These are phyloP conservation scores for Wallacemonas sp. DNA, from an alignment of 208 protist species.

Conservation along the genomic window DNA sequence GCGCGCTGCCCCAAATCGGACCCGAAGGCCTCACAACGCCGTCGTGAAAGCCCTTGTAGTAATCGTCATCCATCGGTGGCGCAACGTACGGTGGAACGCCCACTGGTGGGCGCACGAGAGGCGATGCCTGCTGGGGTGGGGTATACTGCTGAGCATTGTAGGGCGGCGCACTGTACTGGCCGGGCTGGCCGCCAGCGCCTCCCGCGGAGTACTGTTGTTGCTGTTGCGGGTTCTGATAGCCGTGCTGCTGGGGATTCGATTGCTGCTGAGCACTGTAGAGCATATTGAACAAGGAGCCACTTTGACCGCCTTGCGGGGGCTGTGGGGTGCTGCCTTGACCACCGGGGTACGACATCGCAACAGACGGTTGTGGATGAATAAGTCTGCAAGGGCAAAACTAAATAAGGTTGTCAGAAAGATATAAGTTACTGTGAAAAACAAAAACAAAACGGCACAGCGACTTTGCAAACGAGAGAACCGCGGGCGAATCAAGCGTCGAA, in stretches of 20 bases:
- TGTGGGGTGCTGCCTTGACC: neutral
- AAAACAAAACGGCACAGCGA: too few species aligned
- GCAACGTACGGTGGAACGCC: conserved; percentile 28
- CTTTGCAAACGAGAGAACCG: too few species aligned
- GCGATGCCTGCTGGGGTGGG: too few species aligned
- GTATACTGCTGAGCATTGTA: too few species aligned
- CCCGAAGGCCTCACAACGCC: conserved; percentile 73
- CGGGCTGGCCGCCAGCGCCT: neutral
- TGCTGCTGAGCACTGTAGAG: conserved; percentile 78
- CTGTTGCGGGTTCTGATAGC: conserved; percentile 26
- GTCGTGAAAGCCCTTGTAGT: conserved; percentile 91
- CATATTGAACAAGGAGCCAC: conserved; percentile 76
- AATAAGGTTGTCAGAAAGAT: too few species aligned
- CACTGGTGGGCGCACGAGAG: too few species aligned
- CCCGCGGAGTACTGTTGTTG: conserved; percentile 12
- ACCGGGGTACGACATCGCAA: conserved; percentile 2
- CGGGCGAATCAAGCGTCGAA: too few species aligned
- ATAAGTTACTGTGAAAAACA: too few species aligned
- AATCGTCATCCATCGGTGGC: conserved; percentile 67
- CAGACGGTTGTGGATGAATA: too few species aligned
- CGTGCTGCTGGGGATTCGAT: conserved; percentile 26
- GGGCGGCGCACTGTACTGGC: conserved; percentile 5
- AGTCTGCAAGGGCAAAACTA: too few species aligned
- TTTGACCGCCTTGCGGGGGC: conserved; percentile 16
- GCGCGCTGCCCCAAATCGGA: conserved; percentile 64